phyloP scores from a whole-genome alignment of 805 yeast species.

The Metschnikowia amazonensis region DNA sequence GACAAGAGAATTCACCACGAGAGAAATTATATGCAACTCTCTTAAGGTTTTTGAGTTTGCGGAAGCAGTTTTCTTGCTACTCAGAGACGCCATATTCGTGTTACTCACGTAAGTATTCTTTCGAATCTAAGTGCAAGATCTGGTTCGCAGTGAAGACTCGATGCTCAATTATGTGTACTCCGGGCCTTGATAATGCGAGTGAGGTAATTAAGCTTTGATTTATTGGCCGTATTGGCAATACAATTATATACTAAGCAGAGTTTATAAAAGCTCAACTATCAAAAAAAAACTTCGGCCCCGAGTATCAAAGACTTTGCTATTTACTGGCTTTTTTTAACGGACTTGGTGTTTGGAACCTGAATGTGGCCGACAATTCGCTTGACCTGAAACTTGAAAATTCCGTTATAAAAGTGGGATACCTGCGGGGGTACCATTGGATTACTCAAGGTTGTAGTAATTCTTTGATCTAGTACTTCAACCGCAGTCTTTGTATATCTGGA shows the following conservation, averaged over 20 bases:
- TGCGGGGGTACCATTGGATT: constrained; percentile 15
- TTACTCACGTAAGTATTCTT: neutral
- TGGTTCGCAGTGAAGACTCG: neutral
- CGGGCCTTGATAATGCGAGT: neutral
- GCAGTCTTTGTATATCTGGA: constrained; percentile 35
- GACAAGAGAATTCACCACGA: constrained; percentile 14
- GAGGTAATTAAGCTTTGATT: neutral
- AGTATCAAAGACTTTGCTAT: neutral
- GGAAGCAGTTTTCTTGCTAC: constrained; percentile 51
- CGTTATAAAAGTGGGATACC: constrained; percentile 18
- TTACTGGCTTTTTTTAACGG: constrained; percentile 16
- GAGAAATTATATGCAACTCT: constrained; percentile 36
- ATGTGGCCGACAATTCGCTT: constrained; percentile 21
- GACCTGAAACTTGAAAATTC: constrained; percentile 19
- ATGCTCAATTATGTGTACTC: neutral
- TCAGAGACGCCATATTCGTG: constrained; percentile 51
- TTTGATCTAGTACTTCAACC: constrained; percentile 44
- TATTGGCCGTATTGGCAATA: neutral
- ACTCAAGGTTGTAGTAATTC: constrained; percentile 27
- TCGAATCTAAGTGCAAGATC: neutral
- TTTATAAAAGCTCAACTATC: neutral
- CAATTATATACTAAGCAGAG: neutral
- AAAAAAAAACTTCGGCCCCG: neutral
- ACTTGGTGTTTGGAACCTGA: constrained; percentile 18
- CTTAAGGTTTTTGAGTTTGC: constrained; percentile 36